Conservation (phyloP, 768 basidiomycete species). For the Podaxis sp. region DNA sequence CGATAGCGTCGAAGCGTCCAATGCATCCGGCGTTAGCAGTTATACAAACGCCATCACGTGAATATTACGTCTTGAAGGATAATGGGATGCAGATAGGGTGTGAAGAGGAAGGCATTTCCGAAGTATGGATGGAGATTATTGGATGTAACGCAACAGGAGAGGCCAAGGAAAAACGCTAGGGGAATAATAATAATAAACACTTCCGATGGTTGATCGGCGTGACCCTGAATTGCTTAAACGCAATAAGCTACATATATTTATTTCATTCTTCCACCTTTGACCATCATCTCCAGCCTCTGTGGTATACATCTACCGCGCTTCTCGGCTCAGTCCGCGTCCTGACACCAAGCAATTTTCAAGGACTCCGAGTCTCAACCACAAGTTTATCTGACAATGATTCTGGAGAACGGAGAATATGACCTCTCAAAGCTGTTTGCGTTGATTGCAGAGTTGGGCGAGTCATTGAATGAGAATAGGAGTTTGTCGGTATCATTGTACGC, state of each 20-base stretch:
- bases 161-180: background rate
- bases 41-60: constrained; percentile 67
- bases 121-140: constrained; percentile 61
- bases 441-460: constrained; percentile 80
- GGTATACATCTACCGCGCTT: background rate
- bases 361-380: background rate
- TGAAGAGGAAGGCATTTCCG: constrained; percentile 71
- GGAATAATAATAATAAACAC: constrained; percentile 6
- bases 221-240: background rate
- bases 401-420: constrained; percentile 59
- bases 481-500: constrained; percentile 71
- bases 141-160: constrained; percentile 37
- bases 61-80: constrained; percentile 69
- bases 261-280: background rate
- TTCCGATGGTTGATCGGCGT: constrained; percentile 15
- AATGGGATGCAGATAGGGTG: constrained; percentile 77
- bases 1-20: constrained; percentile 34
- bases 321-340: background rate
- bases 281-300: constrained; percentile 2
- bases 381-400: constrained; percentile 33
- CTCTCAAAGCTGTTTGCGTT: constrained; percentile 62
- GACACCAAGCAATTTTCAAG: background rate
- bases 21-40: constrained; percentile 67
- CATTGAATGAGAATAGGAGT: constrained; percentile 77
- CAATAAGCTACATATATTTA: background rate